phyloP scores from a whole-genome alignment of 352 stramenopile species.

The Peronospora tabacina region DNA sequence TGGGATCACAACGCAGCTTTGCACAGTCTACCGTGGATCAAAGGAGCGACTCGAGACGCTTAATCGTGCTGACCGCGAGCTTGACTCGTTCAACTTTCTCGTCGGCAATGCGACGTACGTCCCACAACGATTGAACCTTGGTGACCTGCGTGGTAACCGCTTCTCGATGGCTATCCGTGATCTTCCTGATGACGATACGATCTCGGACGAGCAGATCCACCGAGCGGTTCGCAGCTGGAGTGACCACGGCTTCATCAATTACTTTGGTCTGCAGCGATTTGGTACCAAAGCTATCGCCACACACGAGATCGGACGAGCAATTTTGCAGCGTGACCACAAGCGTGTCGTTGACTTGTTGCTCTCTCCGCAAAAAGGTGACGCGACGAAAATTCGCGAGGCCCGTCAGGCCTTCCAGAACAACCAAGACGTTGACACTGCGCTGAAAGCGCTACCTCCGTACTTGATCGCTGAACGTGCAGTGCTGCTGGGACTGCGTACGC shows the following conservation, averaged over 20 bases:
- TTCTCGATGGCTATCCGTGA: conserved; percentile 94
- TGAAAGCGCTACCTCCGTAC: conserved; percentile 65
- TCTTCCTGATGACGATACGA: conserved; percentile 42
- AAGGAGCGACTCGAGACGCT: conserved; percentile 74
- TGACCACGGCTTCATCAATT: conserved; percentile 94
- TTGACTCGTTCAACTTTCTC: conserved; percentile 85
- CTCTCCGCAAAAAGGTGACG: conserved; percentile 61
- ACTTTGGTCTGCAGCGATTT: conserved; percentile 97
- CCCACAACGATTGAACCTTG: conserved; percentile 85
- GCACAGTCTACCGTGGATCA: conserved; percentile 81
- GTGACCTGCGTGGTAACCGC: conserved; percentile 89
- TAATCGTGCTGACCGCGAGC: conserved; percentile 52
- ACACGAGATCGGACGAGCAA: conserved; percentile 87
- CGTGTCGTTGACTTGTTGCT: conserved; percentile 89
- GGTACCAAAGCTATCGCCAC: conserved; percentile 86
- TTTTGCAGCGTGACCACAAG: conserved; percentile 91
- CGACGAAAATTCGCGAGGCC: conserved; percentile 63
- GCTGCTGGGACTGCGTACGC: conserved; percentile 48
- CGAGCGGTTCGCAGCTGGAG: conserved; percentile 66
- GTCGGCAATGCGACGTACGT: conserved; percentile 92
- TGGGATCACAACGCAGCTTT: conserved; percentile 92
- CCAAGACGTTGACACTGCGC: conserved; percentile 44
- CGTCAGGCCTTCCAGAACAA: conserved; percentile 56
- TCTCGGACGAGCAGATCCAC: conserved; percentile 60
- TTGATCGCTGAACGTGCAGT: conserved; percentile 75